phyloP scores from a whole-genome alignment of 352 stramenopile genomes.

The Pythium pyrilobum region DNA sequence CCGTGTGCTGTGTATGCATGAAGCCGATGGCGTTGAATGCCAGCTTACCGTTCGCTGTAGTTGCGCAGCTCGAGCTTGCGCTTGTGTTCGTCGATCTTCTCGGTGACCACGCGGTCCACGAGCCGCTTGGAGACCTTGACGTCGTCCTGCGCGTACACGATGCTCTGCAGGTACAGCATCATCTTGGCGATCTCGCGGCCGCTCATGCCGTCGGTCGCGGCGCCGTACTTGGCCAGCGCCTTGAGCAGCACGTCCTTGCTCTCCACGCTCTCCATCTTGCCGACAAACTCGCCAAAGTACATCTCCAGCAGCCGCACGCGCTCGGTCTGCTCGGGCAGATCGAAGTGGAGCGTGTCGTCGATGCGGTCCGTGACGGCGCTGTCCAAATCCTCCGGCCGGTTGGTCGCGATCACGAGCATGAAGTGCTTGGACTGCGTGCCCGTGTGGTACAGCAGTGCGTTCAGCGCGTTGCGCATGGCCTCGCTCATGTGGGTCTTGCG shows the following conservation, averaged over 20 bases:
- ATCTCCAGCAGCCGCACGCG: conserved; percentile 59
- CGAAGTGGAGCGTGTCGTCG: conserved; percentile 79
- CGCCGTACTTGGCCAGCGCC: conserved; percentile 38
- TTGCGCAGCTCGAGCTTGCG: conserved; percentile 56
- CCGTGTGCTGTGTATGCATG: conserved; percentile 17
- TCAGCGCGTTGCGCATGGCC: conserved; percentile 76
- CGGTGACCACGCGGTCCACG: conserved; percentile 51
- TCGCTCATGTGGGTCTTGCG: conserved; percentile 83
- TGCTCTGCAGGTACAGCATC: conserved; percentile 82
- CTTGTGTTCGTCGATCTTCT: conserved; percentile 73
- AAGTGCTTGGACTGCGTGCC: conserved; percentile 64
- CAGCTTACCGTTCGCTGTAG: conserved; percentile 34
- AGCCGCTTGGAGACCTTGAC: conserved; percentile 44
- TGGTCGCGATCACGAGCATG: conserved; percentile 83
- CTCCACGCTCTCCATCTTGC: conserved; percentile 15
- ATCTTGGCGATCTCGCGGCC: conserved; percentile 85
- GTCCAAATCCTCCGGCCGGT: conserved; percentile 76
- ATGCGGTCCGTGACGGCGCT: conserved; percentile 75
- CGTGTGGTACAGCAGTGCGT: conserved; percentile 81
- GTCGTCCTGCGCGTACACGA: conserved; percentile 70
- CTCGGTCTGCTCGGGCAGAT: conserved; percentile 57
- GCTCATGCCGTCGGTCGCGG: conserved; percentile 69
- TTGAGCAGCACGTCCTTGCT: conserved; percentile 26
- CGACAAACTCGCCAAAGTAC: conserved; percentile 66
- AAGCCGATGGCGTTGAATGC: conserved; percentile 25